Base-by-base conservation (phyloP, 805 yeast genomes). In the Scheffersomyces ergatensis region DNA sequence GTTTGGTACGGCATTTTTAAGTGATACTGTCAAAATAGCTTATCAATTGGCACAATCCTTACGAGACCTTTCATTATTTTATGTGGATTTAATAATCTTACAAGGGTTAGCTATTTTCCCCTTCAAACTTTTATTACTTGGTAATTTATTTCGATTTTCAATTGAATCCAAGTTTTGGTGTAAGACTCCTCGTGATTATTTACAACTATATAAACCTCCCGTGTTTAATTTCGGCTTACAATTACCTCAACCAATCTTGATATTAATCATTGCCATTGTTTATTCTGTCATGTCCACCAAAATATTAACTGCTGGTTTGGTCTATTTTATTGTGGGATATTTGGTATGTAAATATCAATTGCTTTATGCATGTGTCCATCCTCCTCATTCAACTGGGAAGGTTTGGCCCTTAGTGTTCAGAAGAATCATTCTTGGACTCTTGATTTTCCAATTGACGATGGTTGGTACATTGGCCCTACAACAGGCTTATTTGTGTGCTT, bases 351-450 rank as follows among this genome's bases (percentile, higher is more conserved):
- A 92, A 63, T 92, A 90, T 60, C 97, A 89, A 62, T 70, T 92
- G 44, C 69, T 93, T 48, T 92, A 88, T 59, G 85, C 96, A 0
- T 84, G 93, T 68, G 89, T 89, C 24, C 98, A 93, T 60, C 90
- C 95, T 8, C 97, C 95, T 29, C 98, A 93, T 63, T 89, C 97
- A 0, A 93, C 97, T 0, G 99, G 98, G 1, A 86, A 85, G 57
- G 95, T 92, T 1, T 92, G 97, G 98, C 96, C 97, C 0, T 69
- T 89, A 36, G 82, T 92, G 2, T 85, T 86, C 55, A 74, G 96
- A 51, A 74, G 99, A 49, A 80, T 90, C 1, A 79, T 86, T 40
- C 57, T 89, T 43, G 98, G 98, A 0, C 63, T 92, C 19, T 62
- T 86, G 25, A 70, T 92, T 13, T 89, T 92, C 60, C 99, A 93